These are phyloP conservation scores for Lachancea mirantina DNA, from an alignment of 805 yeast genomes.

Conservation along the genomic window DNA sequence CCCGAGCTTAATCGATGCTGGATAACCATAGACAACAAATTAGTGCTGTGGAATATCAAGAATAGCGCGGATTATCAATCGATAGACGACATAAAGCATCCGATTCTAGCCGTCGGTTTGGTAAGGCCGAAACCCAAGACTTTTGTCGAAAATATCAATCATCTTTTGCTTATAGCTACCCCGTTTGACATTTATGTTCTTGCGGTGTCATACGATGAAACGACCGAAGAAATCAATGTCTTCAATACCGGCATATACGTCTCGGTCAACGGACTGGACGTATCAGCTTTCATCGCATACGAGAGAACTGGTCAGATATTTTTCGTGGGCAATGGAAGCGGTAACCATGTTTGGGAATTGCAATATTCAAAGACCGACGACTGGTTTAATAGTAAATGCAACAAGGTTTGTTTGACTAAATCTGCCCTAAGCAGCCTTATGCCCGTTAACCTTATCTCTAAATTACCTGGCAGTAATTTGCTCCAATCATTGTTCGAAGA, in stretches of 20 bases:
- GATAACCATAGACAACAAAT: conserved; percentile 74
- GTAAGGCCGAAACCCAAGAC: conserved; percentile 78
- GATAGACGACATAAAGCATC: conserved; percentile 73
- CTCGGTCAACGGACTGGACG: conserved; percentile 70
- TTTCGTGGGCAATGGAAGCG: conserved; percentile 76
- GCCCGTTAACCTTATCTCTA: conserved; percentile 34
- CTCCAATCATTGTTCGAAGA: conserved; percentile 33
- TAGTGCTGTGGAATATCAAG: conserved; percentile 76
- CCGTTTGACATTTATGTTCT: conserved; percentile 69
- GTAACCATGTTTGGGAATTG: conserved; percentile 78
- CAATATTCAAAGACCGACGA: conserved; percentile 75
- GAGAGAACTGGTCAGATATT: conserved; percentile 70
- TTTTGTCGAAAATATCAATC: conserved; percentile 69
- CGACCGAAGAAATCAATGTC: conserved; percentile 49
- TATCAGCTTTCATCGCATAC: conserved; percentile 52
- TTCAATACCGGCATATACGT: conserved; percentile 80
- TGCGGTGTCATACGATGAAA: conserved; percentile 51
- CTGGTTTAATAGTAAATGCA: conserved; percentile 80
- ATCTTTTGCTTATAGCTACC: conserved; percentile 71
- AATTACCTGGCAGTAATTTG: conserved; percentile 33
- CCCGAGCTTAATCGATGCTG: conserved; percentile 77
- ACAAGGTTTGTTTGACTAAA: conserved; percentile 75
- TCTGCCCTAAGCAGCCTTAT: conserved; percentile 48
- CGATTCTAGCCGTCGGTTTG: conserved; percentile 67
- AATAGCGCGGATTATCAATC: conserved; percentile 62